Evolutionary conservation across 2,329 filamentous ascomycete species (phyloP).

Genomic region (Phaeophleospora eucalypticola): DNA sequence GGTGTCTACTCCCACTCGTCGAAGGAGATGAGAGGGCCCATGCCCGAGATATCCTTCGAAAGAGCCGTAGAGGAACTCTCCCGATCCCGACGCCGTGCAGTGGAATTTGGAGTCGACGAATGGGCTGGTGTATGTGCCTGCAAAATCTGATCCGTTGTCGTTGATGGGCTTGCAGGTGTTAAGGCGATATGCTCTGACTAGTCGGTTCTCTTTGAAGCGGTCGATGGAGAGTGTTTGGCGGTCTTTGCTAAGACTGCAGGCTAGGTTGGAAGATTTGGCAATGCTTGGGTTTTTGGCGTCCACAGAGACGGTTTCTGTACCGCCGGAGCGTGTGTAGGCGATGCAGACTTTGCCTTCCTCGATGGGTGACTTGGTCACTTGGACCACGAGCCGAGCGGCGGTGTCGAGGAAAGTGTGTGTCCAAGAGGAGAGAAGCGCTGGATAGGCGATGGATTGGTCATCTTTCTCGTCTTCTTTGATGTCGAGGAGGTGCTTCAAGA

Average conservation of each 20-base stretch:
- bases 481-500: conserved; percentile 31
- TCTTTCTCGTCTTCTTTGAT: conserved; percentile 18
- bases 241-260: too few relatives aligned
- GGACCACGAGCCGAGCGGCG: conserved; percentile 34
- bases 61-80: conserved; percentile 40
- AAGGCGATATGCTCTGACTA: conserved; percentile 10
- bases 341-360: conserved; percentile 21
- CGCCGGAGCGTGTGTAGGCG: conserved; percentile 5
- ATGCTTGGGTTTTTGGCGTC: too few relatives aligned
- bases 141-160: conserved; percentile 8
- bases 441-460: background rate
- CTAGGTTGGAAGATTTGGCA: too few relatives aligned
- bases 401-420: conserved; percentile 39
- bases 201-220: conserved; percentile 21
- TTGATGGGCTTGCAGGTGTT: background rate
- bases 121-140: conserved; percentile 35
- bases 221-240: conserved; percentile 24
- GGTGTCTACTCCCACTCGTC: conserved; percentile 38
- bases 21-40: conserved; percentile 38
- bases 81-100: conserved; percentile 29
- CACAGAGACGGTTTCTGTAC: conserved; percentile 8
- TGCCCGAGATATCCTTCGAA: conserved; percentile 43
- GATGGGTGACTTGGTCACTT: conserved; percentile 21
- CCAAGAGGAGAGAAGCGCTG: conserved; percentile 27
- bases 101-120: conserved; percentile 39